These are phyloP conservation scores for Globisporangium megalacanthum DNA, from an alignment of 352 stramenopile genomes.

Conservation along the genomic window DNA sequence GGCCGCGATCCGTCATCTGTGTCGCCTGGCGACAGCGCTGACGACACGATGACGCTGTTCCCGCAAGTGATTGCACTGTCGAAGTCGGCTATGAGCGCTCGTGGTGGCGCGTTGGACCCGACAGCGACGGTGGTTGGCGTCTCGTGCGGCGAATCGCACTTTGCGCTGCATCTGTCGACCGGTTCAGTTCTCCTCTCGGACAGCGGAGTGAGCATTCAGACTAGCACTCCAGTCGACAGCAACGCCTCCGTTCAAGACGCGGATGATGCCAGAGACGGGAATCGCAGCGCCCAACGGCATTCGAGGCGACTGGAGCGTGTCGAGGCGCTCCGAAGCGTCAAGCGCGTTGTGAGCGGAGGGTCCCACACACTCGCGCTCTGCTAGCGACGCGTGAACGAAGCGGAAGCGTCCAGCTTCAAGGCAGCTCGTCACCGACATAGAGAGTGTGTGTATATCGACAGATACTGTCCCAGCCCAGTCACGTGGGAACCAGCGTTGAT, in stretches of 20 bases:
- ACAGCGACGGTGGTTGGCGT: constrained; percentile 17
- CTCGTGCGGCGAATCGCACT: constrained; percentile 46
- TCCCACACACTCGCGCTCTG: constrained; percentile 30
- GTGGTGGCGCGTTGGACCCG: constrained; percentile 15
- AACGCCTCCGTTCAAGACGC: constrained; percentile 6
- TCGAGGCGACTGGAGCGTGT: neutral
- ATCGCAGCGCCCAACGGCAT: constrained; percentile 15
- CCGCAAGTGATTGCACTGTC: constrained; percentile 18
- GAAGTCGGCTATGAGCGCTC: constrained; percentile 8
- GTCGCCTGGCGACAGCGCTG: neutral
- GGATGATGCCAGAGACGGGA: constrained; percentile 8
- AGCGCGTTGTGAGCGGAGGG: constrained; percentile 28
- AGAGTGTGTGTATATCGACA: too few species aligned
- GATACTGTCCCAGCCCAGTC: too few species aligned
- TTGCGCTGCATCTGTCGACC: constrained; percentile 21
- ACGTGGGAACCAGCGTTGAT: too few species aligned
- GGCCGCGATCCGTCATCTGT: constrained; percentile 27
- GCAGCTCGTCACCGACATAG: too few species aligned
- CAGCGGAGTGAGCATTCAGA: constrained; percentile 2
- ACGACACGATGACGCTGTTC: constrained; percentile 19
- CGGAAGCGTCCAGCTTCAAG: too few species aligned
- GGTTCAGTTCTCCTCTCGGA: constrained; percentile 25
- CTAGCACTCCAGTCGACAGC: neutral
- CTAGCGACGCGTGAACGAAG: neutral
- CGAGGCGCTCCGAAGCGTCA: neutral